phyloP scores from a whole-genome alignment of 2,329 filamentous ascomycete species.

The Raffaelea arxii region DNA sequence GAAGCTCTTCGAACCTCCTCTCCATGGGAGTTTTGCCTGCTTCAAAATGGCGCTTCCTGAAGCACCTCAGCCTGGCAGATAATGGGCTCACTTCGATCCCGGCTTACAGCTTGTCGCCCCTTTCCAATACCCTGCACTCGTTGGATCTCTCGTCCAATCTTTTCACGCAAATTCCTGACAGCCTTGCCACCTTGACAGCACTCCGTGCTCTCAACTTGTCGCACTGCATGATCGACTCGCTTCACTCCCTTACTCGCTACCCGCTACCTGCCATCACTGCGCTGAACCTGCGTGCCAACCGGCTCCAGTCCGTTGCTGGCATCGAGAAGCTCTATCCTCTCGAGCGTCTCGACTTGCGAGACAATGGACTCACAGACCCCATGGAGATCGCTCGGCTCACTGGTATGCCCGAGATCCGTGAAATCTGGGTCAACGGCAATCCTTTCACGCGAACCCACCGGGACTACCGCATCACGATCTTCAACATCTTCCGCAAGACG shows the following conservation, averaged over 20 bases:
- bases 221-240: conserved; percentile 93
- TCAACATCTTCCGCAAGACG: conserved; percentile 88
- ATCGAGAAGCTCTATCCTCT: conserved; percentile 82
- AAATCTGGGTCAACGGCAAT: conserved; percentile 89
- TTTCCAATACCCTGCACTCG: conserved; percentile 82
- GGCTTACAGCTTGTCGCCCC: conserved; percentile 63
- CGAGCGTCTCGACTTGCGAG: conserved; percentile 81
- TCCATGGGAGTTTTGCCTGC: conserved; percentile 63
- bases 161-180: conserved; percentile 90
- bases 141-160: conserved; percentile 88
- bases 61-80: conserved; percentile 83
- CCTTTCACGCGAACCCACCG: conserved; percentile 82
- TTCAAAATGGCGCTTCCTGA: conserved; percentile 90
- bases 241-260: conserved; percentile 77
- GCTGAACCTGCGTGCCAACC: conserved; percentile 82
- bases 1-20: conserved; percentile 71
- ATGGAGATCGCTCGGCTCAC: conserved; percentile 84
- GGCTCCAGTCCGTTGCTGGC: conserved; percentile 76
- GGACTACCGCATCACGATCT: conserved; percentile 79
- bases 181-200: conserved; percentile 72
- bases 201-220: conserved; percentile 90
- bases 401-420: conserved; percentile 79
- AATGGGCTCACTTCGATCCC: conserved; percentile 80
- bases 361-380: conserved; percentile 85
- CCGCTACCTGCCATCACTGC: conserved; percentile 89